phyloP scores from a whole-genome alignment of 495 filamentous ascomycete species.

The Ramalina peruviana region DNA sequence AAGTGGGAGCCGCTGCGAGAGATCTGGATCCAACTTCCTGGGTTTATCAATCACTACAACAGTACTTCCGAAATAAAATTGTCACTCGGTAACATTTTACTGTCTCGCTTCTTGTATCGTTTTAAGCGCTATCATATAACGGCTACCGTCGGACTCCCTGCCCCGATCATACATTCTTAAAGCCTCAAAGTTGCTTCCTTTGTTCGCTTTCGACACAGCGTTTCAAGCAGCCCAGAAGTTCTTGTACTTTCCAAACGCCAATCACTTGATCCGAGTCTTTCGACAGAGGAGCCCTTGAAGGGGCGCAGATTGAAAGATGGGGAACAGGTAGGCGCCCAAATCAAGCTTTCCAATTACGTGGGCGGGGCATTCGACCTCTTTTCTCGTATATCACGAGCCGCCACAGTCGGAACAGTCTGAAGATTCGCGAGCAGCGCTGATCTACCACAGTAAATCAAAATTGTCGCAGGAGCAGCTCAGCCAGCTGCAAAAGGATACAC shows the following conservation, averaged over 20 bases:
- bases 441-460: conserved; percentile 61
- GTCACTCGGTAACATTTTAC: no score
- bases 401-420: not conserved
- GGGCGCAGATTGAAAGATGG: not conserved
- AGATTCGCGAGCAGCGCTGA: not conserved
- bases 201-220: no score
- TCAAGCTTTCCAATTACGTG: not conserved
- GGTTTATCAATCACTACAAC: not conserved
- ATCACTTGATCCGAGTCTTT: not conserved
- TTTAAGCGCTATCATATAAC: not conserved
- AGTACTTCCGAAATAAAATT: not conserved
- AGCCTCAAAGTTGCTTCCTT: not conserved
- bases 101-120: not conserved
- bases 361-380: no score
- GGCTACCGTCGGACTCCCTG: no score
- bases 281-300: not conserved
- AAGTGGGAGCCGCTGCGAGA: not conserved
- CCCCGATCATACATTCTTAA: no score
- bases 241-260: not conserved
- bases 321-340: not conserved
- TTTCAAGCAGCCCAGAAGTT: not conserved
- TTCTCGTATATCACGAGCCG: no score
- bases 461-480: conserved; percentile 87
- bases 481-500: conserved; percentile 88
- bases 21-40: not conserved